These are phyloP conservation scores for Ganoderma resinaceum DNA, from an alignment of 1,284 basidiomycete genomes.

Conservation along the genomic window DNA sequence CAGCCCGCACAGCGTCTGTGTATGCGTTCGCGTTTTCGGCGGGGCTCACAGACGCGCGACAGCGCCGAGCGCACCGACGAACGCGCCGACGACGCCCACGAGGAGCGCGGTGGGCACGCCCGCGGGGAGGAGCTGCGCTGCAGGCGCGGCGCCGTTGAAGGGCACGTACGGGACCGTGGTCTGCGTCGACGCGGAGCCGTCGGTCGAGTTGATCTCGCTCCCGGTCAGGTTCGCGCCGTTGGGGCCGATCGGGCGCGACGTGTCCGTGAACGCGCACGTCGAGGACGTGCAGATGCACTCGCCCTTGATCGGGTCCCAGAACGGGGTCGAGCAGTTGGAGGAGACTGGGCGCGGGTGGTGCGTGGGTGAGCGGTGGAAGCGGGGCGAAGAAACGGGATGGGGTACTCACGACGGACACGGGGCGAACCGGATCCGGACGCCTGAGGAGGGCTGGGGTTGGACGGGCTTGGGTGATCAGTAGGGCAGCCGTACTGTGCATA, in stretches of 20 bases:
- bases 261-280: constrained; percentile 67
- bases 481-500: constrained; percentile 75
- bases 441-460: constrained; percentile 73
- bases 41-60: constrained; percentile 26
- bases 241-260: constrained; percentile 74
- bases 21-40: not conserved
- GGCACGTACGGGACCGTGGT: constrained; percentile 50
- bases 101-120: constrained; percentile 28
- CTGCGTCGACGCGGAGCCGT: constrained; percentile 31
- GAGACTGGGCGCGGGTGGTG: constrained; percentile 53
- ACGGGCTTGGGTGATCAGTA: constrained; percentile 54
- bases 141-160: constrained; percentile 59
- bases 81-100: constrained; percentile 31
- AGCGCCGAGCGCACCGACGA: constrained; percentile 31
- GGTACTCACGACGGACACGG: constrained; percentile 60
- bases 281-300: constrained; percentile 65
- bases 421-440: constrained; percentile 50
- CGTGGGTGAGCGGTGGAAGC: not conserved
- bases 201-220: constrained; percentile 52
- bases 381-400: constrained; percentile 1
- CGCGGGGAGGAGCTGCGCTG: constrained; percentile 20
- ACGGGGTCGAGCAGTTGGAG: constrained; percentile 77
- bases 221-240: constrained; percentile 77
- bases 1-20: not conserved
- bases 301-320: constrained; percentile 78